phyloP scores from a whole-genome alignment of 768 basidiomycete species.

The Lactarius pseudohatsudake region DNA sequence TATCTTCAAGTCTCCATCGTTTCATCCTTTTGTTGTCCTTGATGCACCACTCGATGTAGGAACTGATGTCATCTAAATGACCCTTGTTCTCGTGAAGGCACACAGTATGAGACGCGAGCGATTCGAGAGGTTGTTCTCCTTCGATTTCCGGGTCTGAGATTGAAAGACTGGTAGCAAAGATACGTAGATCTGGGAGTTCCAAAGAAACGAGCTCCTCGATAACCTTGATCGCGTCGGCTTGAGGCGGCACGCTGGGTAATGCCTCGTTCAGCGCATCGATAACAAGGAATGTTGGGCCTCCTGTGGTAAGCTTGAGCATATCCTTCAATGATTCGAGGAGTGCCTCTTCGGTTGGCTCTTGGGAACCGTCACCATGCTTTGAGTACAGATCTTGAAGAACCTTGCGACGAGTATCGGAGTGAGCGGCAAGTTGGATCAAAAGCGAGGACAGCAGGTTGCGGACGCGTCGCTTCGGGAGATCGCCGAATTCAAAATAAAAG shows the following conservation, averaged over 20 bases:
- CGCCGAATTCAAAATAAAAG: conserved; percentile 32
- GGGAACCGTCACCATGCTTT: neutral
- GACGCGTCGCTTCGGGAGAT: conserved; percentile 23
- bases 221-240: neutral
- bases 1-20: conserved; percentile 22
- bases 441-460: conserved; percentile 29
- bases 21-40: conserved; percentile 28
- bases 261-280: conserved; percentile 33
- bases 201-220: conserved; percentile 19
- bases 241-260: conserved; percentile 14
- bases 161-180: conserved; percentile 14
- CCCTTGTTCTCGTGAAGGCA: conserved; percentile 16
- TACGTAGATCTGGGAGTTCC: conserved; percentile 14
- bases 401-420: conserved; percentile 3
- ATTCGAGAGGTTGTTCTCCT: conserved; percentile 11
- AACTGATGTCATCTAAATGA: conserved; percentile 11
- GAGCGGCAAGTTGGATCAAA: conserved; percentile 28
- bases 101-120: conserved; percentile 12
- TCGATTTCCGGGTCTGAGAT: neutral
- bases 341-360: conserved; percentile 5
- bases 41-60: conserved; percentile 24
- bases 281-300: conserved; percentile 27
- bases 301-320: conserved; percentile 11
- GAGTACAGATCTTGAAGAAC: conserved; percentile 11
- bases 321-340: conserved; percentile 25